Base-by-base conservation (phyloP, 306 rosid species). In the Ceratonia siliqua region DNA sequence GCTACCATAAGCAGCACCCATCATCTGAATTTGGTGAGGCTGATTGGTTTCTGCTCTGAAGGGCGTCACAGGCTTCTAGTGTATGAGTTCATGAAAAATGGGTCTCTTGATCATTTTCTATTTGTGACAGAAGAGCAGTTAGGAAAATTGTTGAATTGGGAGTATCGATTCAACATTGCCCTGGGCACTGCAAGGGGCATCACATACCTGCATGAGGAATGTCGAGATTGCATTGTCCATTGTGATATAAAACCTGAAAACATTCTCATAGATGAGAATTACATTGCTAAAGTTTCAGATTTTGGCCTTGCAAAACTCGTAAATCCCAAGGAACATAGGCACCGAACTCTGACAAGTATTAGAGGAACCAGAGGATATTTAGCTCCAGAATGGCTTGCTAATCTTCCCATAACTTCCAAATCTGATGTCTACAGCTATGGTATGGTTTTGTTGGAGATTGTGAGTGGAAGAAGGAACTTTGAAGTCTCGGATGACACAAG, bases 191-290 rank as follows among this genome's bases (percentile, higher is more conserved):
- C 97, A 39, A 86, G 85, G 84, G 97, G 93, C 46, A 80, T 92
- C 74, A 86, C 96, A 36, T 92, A 92, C 80, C 96, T 92, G 66
- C 96, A 92, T 11, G 97, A 92, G 77, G 96, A 92, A 76, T 92
- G 97, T 52, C 89, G 89, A 21, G 89, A 89, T 81, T 88, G 96
- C 89, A 92, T 92, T 55, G 89, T 92, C 50, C 97, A 92, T 63
- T 92, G 97, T 77, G 93, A 92, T 72, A 89, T 92, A 72, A 92
- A 92, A 43, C 97, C 96, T 3, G 96, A 88, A 78, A 92, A 92
- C 87, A 92, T 89, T 73, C 96, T 89, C 42, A 77, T 92, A 25
- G 90, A 92, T 35, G 97, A 89, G 78, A 85, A 69, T 73, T 88
- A 70, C 84, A 65, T 50, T 24, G 85, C 96, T 50, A 92, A 88